phyloP scores from a whole-genome alignment of 306 rosid species.

The Geum urbanum region DNA sequence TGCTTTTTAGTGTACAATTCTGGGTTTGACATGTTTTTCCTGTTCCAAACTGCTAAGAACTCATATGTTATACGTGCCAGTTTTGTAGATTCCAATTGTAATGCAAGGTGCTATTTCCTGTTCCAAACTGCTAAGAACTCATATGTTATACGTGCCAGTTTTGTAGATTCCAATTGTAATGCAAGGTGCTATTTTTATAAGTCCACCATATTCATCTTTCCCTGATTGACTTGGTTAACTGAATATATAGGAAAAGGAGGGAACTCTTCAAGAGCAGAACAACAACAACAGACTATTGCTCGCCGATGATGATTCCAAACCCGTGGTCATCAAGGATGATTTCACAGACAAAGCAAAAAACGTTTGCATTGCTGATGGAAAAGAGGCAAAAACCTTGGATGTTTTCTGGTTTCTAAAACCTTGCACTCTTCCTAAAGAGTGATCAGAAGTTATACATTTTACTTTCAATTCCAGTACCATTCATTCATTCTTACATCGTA shows the following conservation, averaged over 20 bases:
- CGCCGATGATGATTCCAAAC: constrained; percentile 7
- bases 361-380: constrained; percentile 43
- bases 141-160: neutral
- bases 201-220: neutral
- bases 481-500: constrained; percentile 8
- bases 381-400: constrained; percentile 69
- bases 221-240: neutral
- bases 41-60: neutral
- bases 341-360: constrained; percentile 41
- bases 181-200: neutral
- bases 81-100: neutral
- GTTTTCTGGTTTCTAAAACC: constrained; percentile 96
- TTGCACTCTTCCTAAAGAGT: constrained; percentile 60
- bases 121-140: neutral
- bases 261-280: constrained; percentile 45
- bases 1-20: neutral
- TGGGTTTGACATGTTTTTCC: neutral
- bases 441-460: constrained; percentile 5
- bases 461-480: neutral
- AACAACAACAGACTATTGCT: constrained; percentile 32
- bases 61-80: neutral
- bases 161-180: neutral
- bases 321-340: constrained; percentile 20
- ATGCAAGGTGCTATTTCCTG: neutral
- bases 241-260: constrained; percentile 60